phyloP scores from a whole-genome alignment of 805 yeast genomes.

The Komagataella phaffii region DNA sequence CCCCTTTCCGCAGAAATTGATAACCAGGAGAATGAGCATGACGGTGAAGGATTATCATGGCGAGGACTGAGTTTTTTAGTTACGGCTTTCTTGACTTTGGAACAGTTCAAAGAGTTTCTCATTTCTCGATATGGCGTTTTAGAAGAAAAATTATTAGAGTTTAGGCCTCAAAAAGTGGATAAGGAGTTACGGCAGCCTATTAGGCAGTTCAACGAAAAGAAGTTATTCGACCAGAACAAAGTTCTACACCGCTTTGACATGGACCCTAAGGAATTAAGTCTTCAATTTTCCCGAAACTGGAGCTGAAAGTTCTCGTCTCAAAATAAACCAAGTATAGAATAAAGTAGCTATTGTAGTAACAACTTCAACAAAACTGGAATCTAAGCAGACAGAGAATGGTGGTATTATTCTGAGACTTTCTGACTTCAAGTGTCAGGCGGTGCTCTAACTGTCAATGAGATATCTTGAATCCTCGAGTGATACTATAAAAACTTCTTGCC shows the following conservation, averaged over 20 bases:
- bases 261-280: not conserved
- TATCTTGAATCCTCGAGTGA: too few relatives aligned
- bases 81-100: slow-evolving; percentile 6
- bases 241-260: not conserved
- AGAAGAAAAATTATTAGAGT: slow-evolving; percentile 14
- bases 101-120: slow-evolving; percentile 11
- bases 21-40: slow-evolving; percentile 5
- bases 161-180: slow-evolving; percentile 17
- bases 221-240: not conserved
- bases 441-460: too few relatives aligned
- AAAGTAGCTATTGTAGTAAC: too few relatives aligned
- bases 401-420: too few relatives aligned
- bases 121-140: slow-evolving; percentile 11
- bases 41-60: slow-evolving; percentile 1
- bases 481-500: not conserved
- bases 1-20: slow-evolving; percentile 15
- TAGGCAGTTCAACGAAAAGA: not conserved
- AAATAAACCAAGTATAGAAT: too few relatives aligned
- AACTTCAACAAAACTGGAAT: too few relatives aligned
- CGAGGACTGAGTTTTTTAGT: slow-evolving; percentile 1
- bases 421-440: too few relatives aligned
- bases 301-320: not conserved
- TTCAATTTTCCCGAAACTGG: not conserved
- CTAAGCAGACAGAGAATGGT: too few relatives aligned
- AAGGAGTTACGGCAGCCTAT: slow-evolving; percentile 15